Evolutionary conservation across 192 early-diverging fungal species (phyloP), one percentile per base, ranked within the genome.

Genomic region (Lobosporangium transversale): DNA sequence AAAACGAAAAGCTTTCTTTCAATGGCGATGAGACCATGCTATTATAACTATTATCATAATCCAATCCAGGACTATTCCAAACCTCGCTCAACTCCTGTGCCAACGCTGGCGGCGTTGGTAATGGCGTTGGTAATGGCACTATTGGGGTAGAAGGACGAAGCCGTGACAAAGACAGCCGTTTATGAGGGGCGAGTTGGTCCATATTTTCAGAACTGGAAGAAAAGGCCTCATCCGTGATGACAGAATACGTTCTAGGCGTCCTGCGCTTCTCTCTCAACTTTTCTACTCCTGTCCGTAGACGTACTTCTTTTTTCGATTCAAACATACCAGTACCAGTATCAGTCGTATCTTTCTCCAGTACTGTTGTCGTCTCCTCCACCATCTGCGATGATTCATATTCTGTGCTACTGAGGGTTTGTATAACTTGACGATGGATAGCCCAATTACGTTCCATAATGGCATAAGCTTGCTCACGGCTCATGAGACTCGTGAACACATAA

Each of bases 401-500:
- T 15, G 31, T 50, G 35, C 21, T 33, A 20, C 15, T 17, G 18
- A 45, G 23, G 9, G 2, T 62, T 33, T 35, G 30, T 17, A 61
- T 45, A 15, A 70, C 30, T 11, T 62, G 32, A 15, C 53, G 58
- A 21, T 62, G 59, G 9, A 52, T 30, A 17, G 5, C 47, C 68
- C 68, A 62, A 29, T 70, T 70, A 26, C 58, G 51, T 26, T 70
- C 68, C 50, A 70, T 70, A 11, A 85, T 83, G 6, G 51, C 43
- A 52, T 62, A 86, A 11, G 82, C 84, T n/a, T 63, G 52, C 43
- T 86, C 84, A 10, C 84, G 76, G 37, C 78, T 86, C 40, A 86
- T 62, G 20, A 86, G 80, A 54, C 70, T 76, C 14, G 85, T 67
- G 40, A 86, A 74, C 14, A 86, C 85, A 57, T 84, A 85, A 45